Conservation (phyloP, 2,329 filamentous ascomycete genomes). For the Lithohypha guttulata region DNA sequence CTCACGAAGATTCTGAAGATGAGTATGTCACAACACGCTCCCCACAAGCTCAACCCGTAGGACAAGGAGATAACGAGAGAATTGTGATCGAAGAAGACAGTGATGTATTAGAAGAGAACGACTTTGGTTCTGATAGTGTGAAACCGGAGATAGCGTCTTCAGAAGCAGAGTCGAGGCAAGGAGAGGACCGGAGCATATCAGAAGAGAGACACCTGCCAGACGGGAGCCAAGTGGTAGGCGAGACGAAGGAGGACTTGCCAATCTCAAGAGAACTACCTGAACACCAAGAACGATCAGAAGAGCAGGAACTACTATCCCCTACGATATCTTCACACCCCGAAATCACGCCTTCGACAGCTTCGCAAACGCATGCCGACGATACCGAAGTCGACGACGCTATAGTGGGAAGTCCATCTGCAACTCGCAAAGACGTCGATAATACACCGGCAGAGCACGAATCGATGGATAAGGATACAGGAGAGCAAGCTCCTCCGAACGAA, state of each 20-base stretch:
- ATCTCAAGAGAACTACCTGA: background rate
- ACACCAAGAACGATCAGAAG: background rate
- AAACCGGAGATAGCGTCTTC: background rate
- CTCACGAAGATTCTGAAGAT: background rate
- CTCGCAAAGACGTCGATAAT: too few relatives aligned
- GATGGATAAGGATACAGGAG: background rate
- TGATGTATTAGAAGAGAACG: background rate
- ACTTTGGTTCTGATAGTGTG: background rate
- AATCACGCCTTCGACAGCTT: slow-evolving; percentile 5
- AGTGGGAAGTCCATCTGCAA: too few relatives aligned
- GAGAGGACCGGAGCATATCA: too few relatives aligned
- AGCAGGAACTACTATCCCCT: background rate
- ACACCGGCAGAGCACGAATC: too few relatives aligned
- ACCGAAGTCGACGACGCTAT: slow-evolving; percentile 3
- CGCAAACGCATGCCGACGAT: slow-evolving; percentile 1
- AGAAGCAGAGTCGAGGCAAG: background rate
- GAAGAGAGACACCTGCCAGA: too few relatives aligned
- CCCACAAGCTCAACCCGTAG: background rate
- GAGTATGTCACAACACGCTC: slow-evolving; percentile 6
- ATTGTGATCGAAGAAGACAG: slow-evolving; percentile 6
- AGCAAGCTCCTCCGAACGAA: background rate
- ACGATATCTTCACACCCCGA: background rate
- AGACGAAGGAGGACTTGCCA: too few relatives aligned
- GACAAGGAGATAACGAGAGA: background rate
- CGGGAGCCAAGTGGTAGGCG: too few relatives aligned